phyloP scores from a whole-genome alignment of 768 basidiomycete species.

The Boletales sp. region DNA sequence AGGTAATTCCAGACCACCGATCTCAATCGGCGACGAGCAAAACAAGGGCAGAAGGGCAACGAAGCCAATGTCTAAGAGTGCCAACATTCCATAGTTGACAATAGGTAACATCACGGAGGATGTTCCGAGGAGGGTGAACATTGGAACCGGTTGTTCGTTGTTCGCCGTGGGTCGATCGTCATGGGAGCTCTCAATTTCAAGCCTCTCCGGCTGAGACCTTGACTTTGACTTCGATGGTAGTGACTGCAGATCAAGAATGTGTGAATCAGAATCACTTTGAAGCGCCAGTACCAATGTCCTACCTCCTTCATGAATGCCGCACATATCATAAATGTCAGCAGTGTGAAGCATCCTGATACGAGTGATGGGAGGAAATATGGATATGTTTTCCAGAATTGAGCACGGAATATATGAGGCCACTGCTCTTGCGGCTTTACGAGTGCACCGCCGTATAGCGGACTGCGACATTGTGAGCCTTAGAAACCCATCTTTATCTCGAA shows the following conservation, averaged over 20 bases:
- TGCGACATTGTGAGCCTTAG: slow-evolving; percentile 15
- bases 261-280: not conserved
- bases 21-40: slow-evolving; percentile 38
- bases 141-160: slow-evolving; percentile 16
- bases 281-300: not conserved
- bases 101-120: slow-evolving; percentile 38
- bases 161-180: not conserved
- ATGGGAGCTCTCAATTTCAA: not conserved
- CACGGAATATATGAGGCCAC: slow-evolving; percentile 47
- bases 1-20: slow-evolving; percentile 41
- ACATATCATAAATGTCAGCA: slow-evolving; percentile 14
- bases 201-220: not conserved
- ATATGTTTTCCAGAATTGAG: slow-evolving; percentile 33
- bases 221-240: slow-evolving; percentile 15
- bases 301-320: slow-evolving; percentile 31
- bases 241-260: slow-evolving; percentile 14
- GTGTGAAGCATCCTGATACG: slow-evolving; percentile 14
- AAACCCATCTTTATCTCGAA: not conserved
- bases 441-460: slow-evolving; percentile 57
- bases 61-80: slow-evolving; percentile 40
- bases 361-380: slow-evolving; percentile 38
- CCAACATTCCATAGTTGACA: slow-evolving; percentile 39
- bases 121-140: slow-evolving; percentile 31
- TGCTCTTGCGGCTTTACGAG: slow-evolving; percentile 53
- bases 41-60: slow-evolving; percentile 43